phyloP scores from a whole-genome alignment of 169 alveolate genomes.

The Miamiensis avidus region DNA sequence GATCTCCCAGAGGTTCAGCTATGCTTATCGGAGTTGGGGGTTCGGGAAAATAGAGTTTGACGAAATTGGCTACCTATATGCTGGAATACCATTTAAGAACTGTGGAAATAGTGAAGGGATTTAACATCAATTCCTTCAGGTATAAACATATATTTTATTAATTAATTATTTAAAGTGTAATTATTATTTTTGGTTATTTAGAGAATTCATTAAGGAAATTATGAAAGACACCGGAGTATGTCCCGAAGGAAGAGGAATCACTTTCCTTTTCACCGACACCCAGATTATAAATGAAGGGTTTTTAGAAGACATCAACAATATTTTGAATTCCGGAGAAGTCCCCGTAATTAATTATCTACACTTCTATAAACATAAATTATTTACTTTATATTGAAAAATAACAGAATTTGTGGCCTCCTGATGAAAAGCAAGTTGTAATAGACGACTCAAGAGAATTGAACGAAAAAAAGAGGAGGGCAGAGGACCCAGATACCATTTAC shows the following conservation, averaged over 20 bases:
- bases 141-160: conserved; percentile 47
- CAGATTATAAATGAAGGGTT: conserved; percentile 70
- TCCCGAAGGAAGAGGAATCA: conserved; percentile 47
- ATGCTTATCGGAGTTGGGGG: conserved; percentile 92
- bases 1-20: conserved; percentile 85
- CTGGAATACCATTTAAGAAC: conserved; percentile 67
- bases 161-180: conserved; percentile 46
- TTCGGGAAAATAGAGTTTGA: conserved; percentile 85
- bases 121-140: conserved; percentile 46
- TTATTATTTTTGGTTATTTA: conserved; percentile 48
- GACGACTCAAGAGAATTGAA: conserved; percentile 47
- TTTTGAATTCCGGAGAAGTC: conserved; percentile 72
- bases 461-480: conserved; percentile 44
- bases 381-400: too few species aligned
- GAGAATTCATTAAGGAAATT: conserved; percentile 60
- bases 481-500: conserved; percentile 66
- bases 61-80: conserved; percentile 79
- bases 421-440: conserved; percentile 57
- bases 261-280: conserved; percentile 69
- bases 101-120: conserved; percentile 55
- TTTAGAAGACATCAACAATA: conserved; percentile 73
- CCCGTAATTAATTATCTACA: conserved; percentile 50
- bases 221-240: conserved; percentile 54
- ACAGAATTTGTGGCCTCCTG: conserved; percentile 60
- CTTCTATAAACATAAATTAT: too few species aligned